Base-by-base conservation (phyloP, 2,329 filamentous ascomycete genomes). In the Verticillium dahliae region DNA sequence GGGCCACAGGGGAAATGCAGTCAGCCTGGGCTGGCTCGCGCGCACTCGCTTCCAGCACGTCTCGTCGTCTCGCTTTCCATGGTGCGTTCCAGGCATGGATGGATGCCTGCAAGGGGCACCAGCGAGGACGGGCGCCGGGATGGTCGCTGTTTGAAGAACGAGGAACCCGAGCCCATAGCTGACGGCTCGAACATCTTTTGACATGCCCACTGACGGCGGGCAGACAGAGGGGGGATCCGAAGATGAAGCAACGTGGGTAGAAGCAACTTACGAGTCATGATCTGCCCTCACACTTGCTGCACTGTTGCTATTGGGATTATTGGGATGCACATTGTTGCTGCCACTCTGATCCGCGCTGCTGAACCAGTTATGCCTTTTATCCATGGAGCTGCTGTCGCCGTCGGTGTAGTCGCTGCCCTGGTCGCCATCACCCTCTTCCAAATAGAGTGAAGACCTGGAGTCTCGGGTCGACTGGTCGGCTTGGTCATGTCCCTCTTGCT, bases 401-500 rank as follows among this genome's bases (percentile, higher is more conserved):
- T 62, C 56, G 50, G 59, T 57, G n/a, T 22, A 57, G 15, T 52
- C 45, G 45, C 45, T 52, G 45, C 45, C n/a, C 18, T 52, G n/a
- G 7, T 52, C 45, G 45, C 45, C 45, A 9, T 52, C 45, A 27
- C 18, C 45, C 2, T 52, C 45, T 52, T 52, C 45, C 1, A 52
- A 11, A 18, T 31, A 52, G 2, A 22, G 45, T 4, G 45, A 52
- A 4, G 18, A 52, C 18, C 45, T 52, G 18, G 34, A 57, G 9
- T 57, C 41, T 52, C 52, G 31, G 57, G 33, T 37, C 35, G 9
- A 3, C 13, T 37, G 35, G 35, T 37, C 60, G 63, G 60, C 58
- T 34, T 54, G 60, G 60, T 75, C 73, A 68, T 71, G 73, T 41
- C 71, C 71, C 65, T 73, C 72, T 71, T 75, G 74, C 71, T 75